Conservation (phyloP, 495 filamentous ascomycete genomes). For the Xylaria intraflava region DNA sequence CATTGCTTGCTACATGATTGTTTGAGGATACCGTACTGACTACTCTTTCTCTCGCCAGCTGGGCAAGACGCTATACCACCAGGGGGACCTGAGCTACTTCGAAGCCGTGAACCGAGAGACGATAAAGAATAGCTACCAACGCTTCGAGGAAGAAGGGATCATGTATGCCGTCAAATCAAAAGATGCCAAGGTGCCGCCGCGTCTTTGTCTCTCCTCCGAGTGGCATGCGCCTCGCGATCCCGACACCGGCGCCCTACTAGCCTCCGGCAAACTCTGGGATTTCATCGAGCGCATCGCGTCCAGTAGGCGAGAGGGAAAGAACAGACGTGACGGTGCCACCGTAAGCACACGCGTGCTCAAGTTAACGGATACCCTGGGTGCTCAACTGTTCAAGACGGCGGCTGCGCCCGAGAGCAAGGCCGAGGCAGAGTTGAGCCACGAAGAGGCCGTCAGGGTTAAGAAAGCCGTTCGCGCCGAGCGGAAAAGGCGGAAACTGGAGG, state of each 20-base stretch:
- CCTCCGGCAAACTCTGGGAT: conserved; percentile 74
- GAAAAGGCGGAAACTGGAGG: conserved; percentile 36
- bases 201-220: conserved; percentile 61
- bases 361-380: conserved; percentile 57
- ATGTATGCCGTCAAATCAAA: conserved; percentile 62
- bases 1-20: not conserved
- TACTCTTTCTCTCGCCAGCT: conserved; percentile 43
- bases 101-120: conserved; percentile 98
- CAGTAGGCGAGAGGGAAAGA: conserved; percentile 85
- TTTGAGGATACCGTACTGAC: conserved; percentile 18
- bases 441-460: conserved; percentile 35
- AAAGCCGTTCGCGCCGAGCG: conserved; percentile 31
- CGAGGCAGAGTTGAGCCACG: conserved; percentile 30
- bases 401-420: conserved; percentile 25
- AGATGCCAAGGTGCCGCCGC: conserved; percentile 49
- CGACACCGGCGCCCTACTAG: conserved; percentile 51
- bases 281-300: conserved; percentile 83
- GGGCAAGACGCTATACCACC: conserved; percentile 94
- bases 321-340: conserved; percentile 82
- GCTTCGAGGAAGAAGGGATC: conserved; percentile 88
- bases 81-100: conserved; percentile 93
- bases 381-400: conserved; percentile 42
- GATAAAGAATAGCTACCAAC: conserved; percentile 82
- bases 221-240: conserved; percentile 69
- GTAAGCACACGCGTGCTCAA: conserved; percentile 75